Evolutionary conservation across 208 protist species (phyloP).

Genomic region (Entamoeba dispar): DNA sequence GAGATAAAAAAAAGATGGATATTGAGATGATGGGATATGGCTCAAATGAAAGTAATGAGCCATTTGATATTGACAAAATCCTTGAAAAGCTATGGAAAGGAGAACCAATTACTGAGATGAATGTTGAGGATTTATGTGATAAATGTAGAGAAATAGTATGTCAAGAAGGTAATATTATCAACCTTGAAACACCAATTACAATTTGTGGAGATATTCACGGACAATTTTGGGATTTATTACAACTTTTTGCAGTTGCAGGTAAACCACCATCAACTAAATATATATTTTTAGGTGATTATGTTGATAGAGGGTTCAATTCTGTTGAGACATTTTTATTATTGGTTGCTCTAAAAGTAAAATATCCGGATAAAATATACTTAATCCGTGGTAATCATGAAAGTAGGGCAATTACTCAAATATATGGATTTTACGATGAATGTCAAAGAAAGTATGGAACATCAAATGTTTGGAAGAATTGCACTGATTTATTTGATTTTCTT

Average conservation of each 20-base stretch:
- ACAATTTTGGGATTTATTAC: slow-evolving; percentile 85
- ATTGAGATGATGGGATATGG: neutral
- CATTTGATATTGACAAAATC: neutral
- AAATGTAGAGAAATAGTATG: slow-evolving; percentile 48
- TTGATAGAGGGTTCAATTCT: slow-evolving; percentile 16
- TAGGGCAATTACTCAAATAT: slow-evolving; percentile 84
- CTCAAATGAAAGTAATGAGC: neutral
- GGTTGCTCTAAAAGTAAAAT: slow-evolving; percentile 53
- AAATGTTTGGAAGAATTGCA: slow-evolving; percentile 76
- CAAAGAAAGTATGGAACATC: slow-evolving; percentile 84
- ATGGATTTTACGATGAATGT: slow-evolving; percentile 96
- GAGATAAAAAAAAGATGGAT: neutral
- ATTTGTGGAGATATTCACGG: slow-evolving; percentile 79
- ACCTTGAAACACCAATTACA: slow-evolving; percentile 63
- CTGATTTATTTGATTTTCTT: slow-evolving; percentile 86
- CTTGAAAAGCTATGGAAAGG: neutral
- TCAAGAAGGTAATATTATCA: slow-evolving; percentile 73
- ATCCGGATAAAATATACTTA: slow-evolving; percentile 72
- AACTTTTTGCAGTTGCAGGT: slow-evolving; percentile 82
- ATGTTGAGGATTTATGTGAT: neutral
- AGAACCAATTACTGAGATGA: neutral
- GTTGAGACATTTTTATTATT: slow-evolving; percentile 17
- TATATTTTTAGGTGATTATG: slow-evolving; percentile 39
- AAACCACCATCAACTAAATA: slow-evolving; percentile 82
- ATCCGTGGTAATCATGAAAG: slow-evolving; percentile 90